phyloP scores from a whole-genome alignment of 306 rosid species.

The peach (Prunus persica) region Prunus_persica_NCBIv2 NC_034012.1:2652001-2652500 shows the following conservation, averaged over 20 bases:
- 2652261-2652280: not conserved
- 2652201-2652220: not conserved
- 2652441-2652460: constrained; percentile 4
- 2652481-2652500: not conserved
- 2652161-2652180: not conserved
- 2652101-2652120: not conserved
- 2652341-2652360: not conserved
- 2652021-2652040: not conserved
- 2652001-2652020: not conserved
- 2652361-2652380: not conserved
- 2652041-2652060: not conserved
- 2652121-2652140: not conserved
- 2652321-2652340: not conserved
- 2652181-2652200: not conserved
- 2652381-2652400: not conserved
- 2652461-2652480: not conserved
- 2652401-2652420: constrained; percentile 5
- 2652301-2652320: not conserved
- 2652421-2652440: not conserved
- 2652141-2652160: not conserved
- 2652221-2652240: not conserved
- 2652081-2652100: not conserved
- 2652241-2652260: not conserved
- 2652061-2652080: not conserved
- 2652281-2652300: constrained; percentile 2